Evolutionary conservation across 2,329 filamentous ascomycete genomes (phyloP).

Genomic region (Ophiocordyceps polyrhachis-furcata): DNA sequence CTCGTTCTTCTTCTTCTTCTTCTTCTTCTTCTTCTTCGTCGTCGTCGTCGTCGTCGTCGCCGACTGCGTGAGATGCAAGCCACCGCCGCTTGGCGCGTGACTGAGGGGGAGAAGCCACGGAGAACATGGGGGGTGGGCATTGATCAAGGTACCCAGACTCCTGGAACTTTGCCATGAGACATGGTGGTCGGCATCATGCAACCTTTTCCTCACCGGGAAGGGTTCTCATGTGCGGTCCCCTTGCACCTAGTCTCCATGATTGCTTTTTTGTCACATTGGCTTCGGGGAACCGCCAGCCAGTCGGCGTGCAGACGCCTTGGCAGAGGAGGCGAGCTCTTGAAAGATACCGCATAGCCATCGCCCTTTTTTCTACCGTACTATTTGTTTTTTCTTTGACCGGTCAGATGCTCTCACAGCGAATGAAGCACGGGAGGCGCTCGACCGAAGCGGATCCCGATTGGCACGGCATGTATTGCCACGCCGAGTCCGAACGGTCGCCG

Average conservation of each 20-base stretch:
- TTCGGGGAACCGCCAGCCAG: neutral
- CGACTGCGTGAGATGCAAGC: neutral
- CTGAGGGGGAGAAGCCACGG: neutral
- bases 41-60: neutral
- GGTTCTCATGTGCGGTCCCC: neutral
- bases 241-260: neutral
- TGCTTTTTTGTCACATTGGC: slow-evolving; percentile 4
- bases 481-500: neutral
- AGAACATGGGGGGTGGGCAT: neutral
- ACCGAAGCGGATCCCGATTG: neutral
- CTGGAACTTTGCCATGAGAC: slow-evolving; percentile 1
- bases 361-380: too few relatives aligned
- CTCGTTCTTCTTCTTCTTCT: neutral
- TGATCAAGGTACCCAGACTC: slow-evolving; percentile 1
- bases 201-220: neutral
- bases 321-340: too few relatives aligned
- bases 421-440: neutral
- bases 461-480: neutral
- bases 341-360: too few relatives aligned
- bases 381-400: slow-evolving; percentile 1
- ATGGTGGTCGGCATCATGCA: slow-evolving; percentile 2
- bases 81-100: slow-evolving; percentile 1
- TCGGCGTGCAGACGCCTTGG: neutral
- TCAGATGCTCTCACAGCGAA: slow-evolving; percentile 1
- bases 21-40: neutral